Evolutionary conservation across 305 asterid species (phyloP).

Genomic region (Rubia tinctorum): DNA sequence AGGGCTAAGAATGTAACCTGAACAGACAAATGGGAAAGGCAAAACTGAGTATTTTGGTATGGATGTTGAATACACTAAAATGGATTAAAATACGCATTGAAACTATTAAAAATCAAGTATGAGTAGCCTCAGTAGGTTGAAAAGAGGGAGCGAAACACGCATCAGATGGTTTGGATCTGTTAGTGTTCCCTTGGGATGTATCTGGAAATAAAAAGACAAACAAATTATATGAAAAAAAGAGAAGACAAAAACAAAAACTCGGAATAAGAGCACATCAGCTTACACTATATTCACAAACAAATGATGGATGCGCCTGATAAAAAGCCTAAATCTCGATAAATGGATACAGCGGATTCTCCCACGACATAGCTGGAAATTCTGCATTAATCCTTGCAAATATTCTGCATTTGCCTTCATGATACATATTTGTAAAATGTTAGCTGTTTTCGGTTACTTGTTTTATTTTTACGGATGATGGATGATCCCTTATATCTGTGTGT

Average conservation of each 20-base stretch:
- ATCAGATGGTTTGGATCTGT: not conserved
- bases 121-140: not conserved
- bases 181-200: not conserved
- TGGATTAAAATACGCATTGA: not conserved
- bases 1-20: not conserved
- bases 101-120: not conserved
- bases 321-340: too few relatives aligned
- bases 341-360: not conserved
- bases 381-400: not conserved
- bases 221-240: too few relatives aligned
- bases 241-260: not conserved
- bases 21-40: not conserved
- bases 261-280: not conserved
- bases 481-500: slow-evolving; percentile 2
- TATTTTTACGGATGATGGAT: not conserved
- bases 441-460: not conserved
- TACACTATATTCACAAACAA: not conserved
- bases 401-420: not conserved
- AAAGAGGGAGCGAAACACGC: not conserved
- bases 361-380: not conserved
- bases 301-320: too few relatives aligned
- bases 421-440: not conserved
- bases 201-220: not conserved
- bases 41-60: not conserved
- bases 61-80: not conserved